These are phyloP conservation scores for Talaromyces sp. DNA, from an alignment of 2,329 filamentous ascomycete genomes.

Conservation along the genomic window DNA sequence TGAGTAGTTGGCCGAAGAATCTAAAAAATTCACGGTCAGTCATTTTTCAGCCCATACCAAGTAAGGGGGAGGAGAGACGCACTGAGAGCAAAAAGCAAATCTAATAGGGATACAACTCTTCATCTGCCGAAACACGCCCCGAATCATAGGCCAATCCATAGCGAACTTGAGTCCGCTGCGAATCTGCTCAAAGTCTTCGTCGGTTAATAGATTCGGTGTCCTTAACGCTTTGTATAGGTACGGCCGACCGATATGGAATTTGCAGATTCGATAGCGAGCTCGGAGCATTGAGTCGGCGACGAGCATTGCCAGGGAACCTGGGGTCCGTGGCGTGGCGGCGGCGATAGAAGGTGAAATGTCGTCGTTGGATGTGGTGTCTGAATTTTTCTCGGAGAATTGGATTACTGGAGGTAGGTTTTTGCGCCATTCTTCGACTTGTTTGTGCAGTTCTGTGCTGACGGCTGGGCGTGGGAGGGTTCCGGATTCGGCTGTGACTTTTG, in stretches of 20 bases:
- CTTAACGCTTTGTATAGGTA: conserved; percentile 41
- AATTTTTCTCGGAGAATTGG: conserved; percentile 38
- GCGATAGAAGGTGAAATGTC: conserved; percentile 19
- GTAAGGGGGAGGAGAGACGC: conserved; percentile 12
- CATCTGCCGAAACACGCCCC: conserved; percentile 38
- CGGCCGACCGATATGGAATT: conserved; percentile 39
- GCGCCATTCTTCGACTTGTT: conserved; percentile 54
- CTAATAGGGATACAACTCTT: conserved; percentile 40
- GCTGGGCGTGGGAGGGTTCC: conserved; percentile 44
- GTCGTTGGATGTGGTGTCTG: conserved; percentile 18
- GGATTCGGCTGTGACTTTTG: conserved; percentile 29
- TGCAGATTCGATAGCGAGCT: conserved; percentile 34
- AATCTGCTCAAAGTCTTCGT: conserved; percentile 38
- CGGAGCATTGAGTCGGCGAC: conserved; percentile 37
- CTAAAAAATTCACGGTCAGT: conserved; percentile 18
- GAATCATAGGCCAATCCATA: conserved; percentile 39
- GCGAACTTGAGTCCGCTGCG: conserved; percentile 35
- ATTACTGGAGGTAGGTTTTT: conserved; percentile 46
- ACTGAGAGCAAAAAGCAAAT: conserved; percentile 40
- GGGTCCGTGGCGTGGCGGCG: conserved; percentile 18
- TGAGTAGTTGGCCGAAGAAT: conserved; percentile 40
- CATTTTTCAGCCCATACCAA: background rate
- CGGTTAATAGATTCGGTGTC: conserved; percentile 32
- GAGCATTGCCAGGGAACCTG: conserved; percentile 30
- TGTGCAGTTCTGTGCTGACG: conserved; percentile 49